Evolutionary conservation across 768 basidiomycete species (phyloP).

Genomic region (Tricholoma flavovirens): DNA sequence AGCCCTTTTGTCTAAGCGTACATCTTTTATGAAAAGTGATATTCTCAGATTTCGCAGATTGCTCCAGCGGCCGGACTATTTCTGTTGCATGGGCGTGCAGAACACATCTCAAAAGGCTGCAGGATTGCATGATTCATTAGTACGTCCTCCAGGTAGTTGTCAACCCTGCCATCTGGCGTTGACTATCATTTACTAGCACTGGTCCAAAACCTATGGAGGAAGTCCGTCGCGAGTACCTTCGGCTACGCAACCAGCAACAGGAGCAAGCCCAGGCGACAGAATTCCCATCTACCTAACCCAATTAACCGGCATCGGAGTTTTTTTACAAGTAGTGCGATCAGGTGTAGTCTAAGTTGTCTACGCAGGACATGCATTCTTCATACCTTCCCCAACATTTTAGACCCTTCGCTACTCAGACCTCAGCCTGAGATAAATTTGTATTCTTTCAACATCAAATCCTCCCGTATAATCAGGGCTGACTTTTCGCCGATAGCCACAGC

Average conservation of each 20-base stretch:
- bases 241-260: conserved; percentile 46
- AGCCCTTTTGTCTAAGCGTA: not conserved
- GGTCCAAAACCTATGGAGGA: conserved; percentile 68
- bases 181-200: conserved; percentile 39
- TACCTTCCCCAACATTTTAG: no score
- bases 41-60: conserved; percentile 72
- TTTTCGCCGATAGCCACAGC: conserved; percentile 53
- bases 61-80: conserved; percentile 72
- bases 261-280: conserved; percentile 8
- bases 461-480: conserved; percentile 51
- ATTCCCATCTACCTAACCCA: not conserved
- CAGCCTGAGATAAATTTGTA: no score
- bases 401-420: no score
- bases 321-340: no score
- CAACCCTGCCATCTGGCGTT: not conserved
- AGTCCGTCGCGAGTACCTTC: conserved; percentile 68
- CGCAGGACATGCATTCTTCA: no score
- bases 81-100: conserved; percentile 85
- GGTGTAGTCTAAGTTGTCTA: no score
- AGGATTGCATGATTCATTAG: conserved; percentile 79
- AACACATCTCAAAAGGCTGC: conserved; percentile 58
- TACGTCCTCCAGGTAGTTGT: conserved; percentile 35
- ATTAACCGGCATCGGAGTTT: no score
- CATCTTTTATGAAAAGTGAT: conserved; percentile 2
- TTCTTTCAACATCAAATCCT: no score